phyloP scores from a whole-genome alignment of 768 basidiomycete species.

The Trametes cinnabarina region DNA sequence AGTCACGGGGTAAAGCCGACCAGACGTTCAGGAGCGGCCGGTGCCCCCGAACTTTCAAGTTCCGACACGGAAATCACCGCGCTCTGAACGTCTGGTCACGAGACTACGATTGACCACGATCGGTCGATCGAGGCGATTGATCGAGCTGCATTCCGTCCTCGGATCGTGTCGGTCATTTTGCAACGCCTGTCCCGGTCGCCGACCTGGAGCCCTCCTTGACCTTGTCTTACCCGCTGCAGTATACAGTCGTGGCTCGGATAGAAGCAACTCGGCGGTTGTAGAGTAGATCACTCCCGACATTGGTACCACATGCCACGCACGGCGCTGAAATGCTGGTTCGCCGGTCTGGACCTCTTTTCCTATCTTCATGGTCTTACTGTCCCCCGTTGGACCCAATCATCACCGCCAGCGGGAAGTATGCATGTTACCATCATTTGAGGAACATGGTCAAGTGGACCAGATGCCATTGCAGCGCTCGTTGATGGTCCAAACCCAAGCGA shows the following conservation, averaged over 20 bases:
- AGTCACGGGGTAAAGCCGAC: too few relatives aligned
- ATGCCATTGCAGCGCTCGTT: not conserved
- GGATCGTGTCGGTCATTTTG: not conserved
- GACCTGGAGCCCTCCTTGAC: too few relatives aligned
- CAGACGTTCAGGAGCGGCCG: too few relatives aligned
- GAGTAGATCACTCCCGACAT: too few relatives aligned
- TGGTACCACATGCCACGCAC: not conserved
- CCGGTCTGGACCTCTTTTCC: not conserved
- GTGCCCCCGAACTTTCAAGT: too few relatives aligned
- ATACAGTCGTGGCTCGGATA: too few relatives aligned
- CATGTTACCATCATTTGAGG: not conserved
- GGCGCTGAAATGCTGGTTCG: not conserved
- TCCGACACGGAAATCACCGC: too few relatives aligned
- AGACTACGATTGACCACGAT: not conserved
- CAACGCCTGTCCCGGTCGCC: too few relatives aligned
- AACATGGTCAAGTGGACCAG: not conserved
- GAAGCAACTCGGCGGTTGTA: too few relatives aligned
- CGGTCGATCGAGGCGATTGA: not conserved
- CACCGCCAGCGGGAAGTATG: not conserved
- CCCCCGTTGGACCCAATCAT: not conserved
- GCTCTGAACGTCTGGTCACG: not conserved
- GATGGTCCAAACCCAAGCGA: not conserved
- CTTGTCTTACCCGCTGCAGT: too few relatives aligned
- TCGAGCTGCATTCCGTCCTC: not conserved
- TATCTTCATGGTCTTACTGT: too few relatives aligned